Conservation (phyloP, 441 rosid species). For the Pelargonium myrrhifolium region DNA sequence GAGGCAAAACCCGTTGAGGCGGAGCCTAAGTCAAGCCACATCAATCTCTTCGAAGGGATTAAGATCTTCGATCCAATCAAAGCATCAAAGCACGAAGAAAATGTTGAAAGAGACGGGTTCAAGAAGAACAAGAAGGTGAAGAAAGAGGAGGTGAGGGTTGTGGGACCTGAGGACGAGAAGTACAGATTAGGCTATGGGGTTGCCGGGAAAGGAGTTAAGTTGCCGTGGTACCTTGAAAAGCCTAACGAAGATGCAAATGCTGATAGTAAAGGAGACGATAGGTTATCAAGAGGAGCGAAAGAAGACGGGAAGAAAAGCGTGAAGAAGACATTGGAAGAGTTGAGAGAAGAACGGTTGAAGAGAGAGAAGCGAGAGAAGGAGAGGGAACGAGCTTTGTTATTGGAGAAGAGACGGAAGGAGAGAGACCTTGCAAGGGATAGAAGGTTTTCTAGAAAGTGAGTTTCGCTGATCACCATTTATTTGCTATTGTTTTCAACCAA, state of each 20-base stretch:
- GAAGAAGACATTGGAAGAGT: conserved; percentile 63
- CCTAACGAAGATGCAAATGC: conserved; percentile 26
- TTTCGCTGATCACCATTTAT: background rate
- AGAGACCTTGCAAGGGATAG: conserved; percentile 14
- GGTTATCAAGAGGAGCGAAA: conserved; percentile 18
- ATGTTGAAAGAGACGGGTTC: conserved; percentile 36
- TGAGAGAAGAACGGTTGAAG: conserved; percentile 64
- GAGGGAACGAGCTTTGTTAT: conserved; percentile 47
- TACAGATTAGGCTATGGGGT: conserved; percentile 76
- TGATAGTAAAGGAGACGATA: conserved; percentile 25
- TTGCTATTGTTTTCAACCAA: background rate
- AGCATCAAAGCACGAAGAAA: conserved; percentile 24
- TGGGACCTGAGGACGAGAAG: conserved; percentile 75
- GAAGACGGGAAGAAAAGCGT: conserved; percentile 40
- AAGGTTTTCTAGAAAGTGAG: conserved; percentile 29
- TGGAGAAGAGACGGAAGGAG: conserved; percentile 39
- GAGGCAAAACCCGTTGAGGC: conserved; percentile 16
- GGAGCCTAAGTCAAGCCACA: conserved; percentile 47
- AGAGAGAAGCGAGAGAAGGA: conserved; percentile 73
- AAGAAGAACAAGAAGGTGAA: conserved; percentile 50
- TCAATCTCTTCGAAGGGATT: conserved; percentile 81
- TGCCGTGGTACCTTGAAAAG: conserved; percentile 85
- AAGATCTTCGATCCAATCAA: conserved; percentile 65
- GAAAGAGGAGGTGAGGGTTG: conserved; percentile 62
- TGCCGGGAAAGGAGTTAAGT: conserved; percentile 84